Base-by-base conservation (phyloP, 2,329 filamentous ascomycete genomes). In the Rasamsonia emersonii region DNA sequence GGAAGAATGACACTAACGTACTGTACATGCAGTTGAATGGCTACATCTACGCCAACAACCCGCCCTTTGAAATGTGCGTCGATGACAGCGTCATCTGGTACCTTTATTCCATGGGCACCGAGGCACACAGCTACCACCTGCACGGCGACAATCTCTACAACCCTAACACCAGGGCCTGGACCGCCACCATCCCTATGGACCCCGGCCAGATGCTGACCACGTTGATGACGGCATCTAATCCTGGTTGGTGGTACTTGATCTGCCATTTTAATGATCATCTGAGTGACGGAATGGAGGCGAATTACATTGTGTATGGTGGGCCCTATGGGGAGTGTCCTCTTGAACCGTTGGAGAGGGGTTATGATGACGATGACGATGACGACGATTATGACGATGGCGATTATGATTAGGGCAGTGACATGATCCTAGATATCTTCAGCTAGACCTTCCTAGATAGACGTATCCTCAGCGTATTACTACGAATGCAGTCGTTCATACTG, bases 11-110 rank as follows among this genome's bases (percentile, higher is more conserved):
- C 33, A 10, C 43, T 46, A 15, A 30, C 16, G 6, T 50, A 49
- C 36, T 35, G 38, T 37, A 29, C 39, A n/a, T n/a, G n/a, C n/a
- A n/a, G 10, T 41, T 53, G 28, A 54, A 52, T 27, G 47, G 50
- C 11, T 51, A 45, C 36, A 38, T 53, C 24, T 47, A 47, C 30
- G 39, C 40, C 29, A 53, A 53, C 35, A 44, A 40, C 18, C 49
- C 50, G 7, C 35, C 41, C 8, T 53, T 49, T 39, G 40, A 52
- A 24, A 53, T 51, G 45, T 53, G 49, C 32, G 17, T 44, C 2
- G 33, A 44, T 33, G 50, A 54, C 24, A 37, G 43, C 7, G 47
- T 47, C n/a, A 50, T 53, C 32, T 54, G 49, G 50, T 53, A 53
- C 29, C 33, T 48, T 4, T 38, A 30, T 15, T 34, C 28, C 16